phyloP scores from a whole-genome alignment of 768 basidiomycete species.

The Boletus sensibilis region DNA sequence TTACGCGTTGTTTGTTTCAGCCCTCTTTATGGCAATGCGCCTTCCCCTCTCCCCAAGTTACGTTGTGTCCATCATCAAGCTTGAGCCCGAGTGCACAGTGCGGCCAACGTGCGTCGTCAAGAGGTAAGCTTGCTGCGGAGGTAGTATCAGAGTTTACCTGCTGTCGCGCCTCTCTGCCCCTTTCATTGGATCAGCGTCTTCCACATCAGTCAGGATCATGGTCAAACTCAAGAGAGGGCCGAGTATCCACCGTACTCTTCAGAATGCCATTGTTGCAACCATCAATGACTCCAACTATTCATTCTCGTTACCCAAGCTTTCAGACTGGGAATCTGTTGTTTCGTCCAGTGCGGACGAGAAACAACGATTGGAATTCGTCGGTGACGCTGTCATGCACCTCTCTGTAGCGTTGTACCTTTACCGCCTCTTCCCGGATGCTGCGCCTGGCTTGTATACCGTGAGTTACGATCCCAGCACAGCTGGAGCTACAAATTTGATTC shows the following conservation, averaged over 20 bases:
- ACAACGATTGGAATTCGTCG: slow-evolving; percentile 47
- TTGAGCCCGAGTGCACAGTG: background rate
- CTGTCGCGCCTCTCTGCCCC: background rate
- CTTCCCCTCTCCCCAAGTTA: background rate
- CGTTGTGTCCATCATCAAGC: background rate
- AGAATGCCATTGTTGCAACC: slow-evolving; percentile 24
- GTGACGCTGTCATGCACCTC: slow-evolving; percentile 47
- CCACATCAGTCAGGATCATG: slow-evolving; percentile 10
- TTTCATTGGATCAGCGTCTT: background rate
- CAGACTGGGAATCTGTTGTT: slow-evolving; percentile 31
- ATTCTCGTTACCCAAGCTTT: slow-evolving; percentile 27
- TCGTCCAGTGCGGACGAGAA: slow-evolving; percentile 29
- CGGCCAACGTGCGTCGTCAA: background rate
- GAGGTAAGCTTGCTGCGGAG: background rate
- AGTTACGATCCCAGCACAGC: slow-evolving; percentile 1
- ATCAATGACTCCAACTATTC: slow-evolving; percentile 30
- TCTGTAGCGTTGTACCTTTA: slow-evolving; percentile 41
- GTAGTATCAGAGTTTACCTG: background rate
- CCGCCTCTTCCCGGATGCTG: slow-evolving; percentile 30
- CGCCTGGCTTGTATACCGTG: slow-evolving; percentile 38
- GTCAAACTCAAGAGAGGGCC: slow-evolving; percentile 19
- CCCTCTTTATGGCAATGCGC: background rate
- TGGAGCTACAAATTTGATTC: background rate
- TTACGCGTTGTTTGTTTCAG: slow-evolving; percentile 4
- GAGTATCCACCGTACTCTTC: slow-evolving; percentile 16